Evolutionary conservation across 2,329 filamentous ascomycete genomes (phyloP).

Genomic region (Scleromitrula shiraiana): DNA sequence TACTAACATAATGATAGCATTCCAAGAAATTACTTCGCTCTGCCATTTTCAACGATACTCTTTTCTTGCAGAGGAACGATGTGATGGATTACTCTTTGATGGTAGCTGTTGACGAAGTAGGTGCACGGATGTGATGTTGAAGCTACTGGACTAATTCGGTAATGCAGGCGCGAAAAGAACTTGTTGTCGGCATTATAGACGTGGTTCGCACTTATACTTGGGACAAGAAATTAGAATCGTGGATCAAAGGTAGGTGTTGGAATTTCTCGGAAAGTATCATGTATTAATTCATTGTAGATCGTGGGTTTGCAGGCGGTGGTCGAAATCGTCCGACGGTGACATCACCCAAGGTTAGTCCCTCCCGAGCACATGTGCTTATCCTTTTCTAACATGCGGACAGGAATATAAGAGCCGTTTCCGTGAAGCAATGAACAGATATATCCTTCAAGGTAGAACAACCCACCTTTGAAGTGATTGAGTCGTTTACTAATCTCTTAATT

Average conservation of each 20-base stretch:
- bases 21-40: constrained; percentile 87
- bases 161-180: constrained; percentile 58
- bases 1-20: constrained; percentile 39
- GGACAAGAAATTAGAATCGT: constrained; percentile 99
- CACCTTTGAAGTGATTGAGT: not conserved
- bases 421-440: constrained; percentile 89
- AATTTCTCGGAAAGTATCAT: constrained; percentile 1
- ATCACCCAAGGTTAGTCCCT: constrained; percentile 67
- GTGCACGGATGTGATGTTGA: not conserved
- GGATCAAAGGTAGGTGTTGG: constrained; percentile 66
- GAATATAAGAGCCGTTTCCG: constrained; percentile 93
- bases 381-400: constrained; percentile 10
- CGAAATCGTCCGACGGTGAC: constrained; percentile 89
- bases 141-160: not conserved
- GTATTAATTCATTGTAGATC: constrained; percentile 42
- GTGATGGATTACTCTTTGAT: constrained; percentile 99
- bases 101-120: constrained; percentile 84
- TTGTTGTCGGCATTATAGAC: constrained; percentile 96
- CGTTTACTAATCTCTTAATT: not conserved
- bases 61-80: constrained; percentile 89
- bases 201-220: constrained; percentile 98
- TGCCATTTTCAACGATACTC: constrained; percentile 94
- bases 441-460: constrained; percentile 29
- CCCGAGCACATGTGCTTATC: not conserved
- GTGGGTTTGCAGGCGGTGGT: constrained; percentile 69